A percentile compares a stretch with the other conserved stretches of the same genome.
These are phyloP conservation scores for Yamadazyma insecticola DNA, from an alignment of 805 yeast genomes.

Conservation along the genomic window DNA sequence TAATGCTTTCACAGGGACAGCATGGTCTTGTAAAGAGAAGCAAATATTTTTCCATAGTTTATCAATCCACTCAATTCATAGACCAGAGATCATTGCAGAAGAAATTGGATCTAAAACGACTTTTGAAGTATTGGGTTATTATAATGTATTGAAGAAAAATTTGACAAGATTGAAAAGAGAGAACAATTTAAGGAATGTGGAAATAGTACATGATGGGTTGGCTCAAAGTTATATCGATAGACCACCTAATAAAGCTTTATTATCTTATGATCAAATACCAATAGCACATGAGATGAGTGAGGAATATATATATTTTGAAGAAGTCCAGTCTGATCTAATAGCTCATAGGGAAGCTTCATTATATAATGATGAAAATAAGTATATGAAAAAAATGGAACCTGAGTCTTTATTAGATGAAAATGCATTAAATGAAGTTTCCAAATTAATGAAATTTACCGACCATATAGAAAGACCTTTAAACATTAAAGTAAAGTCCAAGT, in stretches of 20 bases:
- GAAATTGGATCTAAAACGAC: conserved; percentile 38
- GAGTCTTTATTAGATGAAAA: too few relatives aligned
- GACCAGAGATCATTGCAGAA: conserved; percentile 35
- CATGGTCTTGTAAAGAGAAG: conserved; percentile 49
- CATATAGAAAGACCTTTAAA: too few relatives aligned
- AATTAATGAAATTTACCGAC: too few relatives aligned
- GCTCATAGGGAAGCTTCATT: conserved; percentile 8
- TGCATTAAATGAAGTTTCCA: too few relatives aligned
- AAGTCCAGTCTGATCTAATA: conserved; percentile 3
- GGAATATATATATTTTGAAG: conserved; percentile 14
- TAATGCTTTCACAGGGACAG: conserved; percentile 18
- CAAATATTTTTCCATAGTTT: conserved; percentile 46
- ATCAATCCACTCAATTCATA: conserved; percentile 45
- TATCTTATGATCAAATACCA: conserved; percentile 1
- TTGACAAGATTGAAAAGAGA: conserved; percentile 10
- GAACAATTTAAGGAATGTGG: conserved; percentile 1
- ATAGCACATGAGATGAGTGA: conserved; percentile 16
- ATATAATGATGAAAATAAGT: neutral
- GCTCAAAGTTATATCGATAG: neutral
- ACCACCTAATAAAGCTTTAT: neutral
- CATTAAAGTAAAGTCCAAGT: too few relatives aligned
- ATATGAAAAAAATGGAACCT: too few relatives aligned
- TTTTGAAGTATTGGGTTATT: conserved; percentile 43
- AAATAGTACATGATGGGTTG: neutral
- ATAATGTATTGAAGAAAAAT: conserved; percentile 30